Conservation (phyloP, 139 green algal genomes). For the Volvox reticuliferus region DNA sequence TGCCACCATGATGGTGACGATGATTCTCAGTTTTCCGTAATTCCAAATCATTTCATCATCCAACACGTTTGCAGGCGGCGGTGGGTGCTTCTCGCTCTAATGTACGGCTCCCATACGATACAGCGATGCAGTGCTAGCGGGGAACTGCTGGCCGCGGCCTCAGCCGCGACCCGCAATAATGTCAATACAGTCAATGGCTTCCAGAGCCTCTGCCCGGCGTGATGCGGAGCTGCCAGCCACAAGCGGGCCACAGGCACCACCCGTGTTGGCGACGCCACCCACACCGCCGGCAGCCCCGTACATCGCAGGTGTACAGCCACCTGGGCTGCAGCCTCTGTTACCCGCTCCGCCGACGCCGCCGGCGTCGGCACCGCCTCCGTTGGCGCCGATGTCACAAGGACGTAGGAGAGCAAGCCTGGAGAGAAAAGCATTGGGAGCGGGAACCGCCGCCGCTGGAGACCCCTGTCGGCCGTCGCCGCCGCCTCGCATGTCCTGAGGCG, state of each 20-base stretch:
- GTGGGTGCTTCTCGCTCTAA: too few species aligned
- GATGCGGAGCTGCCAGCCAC: neutral
- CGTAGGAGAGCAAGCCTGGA: neutral
- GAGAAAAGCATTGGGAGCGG: conserved; percentile 30
- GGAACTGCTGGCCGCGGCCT: too few species aligned
- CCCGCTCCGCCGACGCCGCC: neutral
- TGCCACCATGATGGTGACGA: too few species aligned
- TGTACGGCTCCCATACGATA: too few species aligned
- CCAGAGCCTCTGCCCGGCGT: neutral
- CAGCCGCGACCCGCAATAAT: neutral
- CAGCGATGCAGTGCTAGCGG: too few species aligned
- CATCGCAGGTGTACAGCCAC: neutral
- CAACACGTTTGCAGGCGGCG: too few species aligned
- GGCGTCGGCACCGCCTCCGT: neutral
- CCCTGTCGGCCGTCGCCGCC: neutral
- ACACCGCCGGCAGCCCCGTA: neutral
- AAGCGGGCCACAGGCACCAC: neutral
- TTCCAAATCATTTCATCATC: too few species aligned
- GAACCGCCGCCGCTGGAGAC: too few species aligned
- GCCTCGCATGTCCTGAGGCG: neutral
- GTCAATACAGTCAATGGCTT: conserved; percentile 22
- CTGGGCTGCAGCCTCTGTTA: neutral
- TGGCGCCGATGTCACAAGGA: neutral
- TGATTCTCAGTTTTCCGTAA: too few species aligned
- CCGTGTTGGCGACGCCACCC: neutral